These are phyloP conservation scores for Chloris gayana DNA, from an alignment of 176 grass and related monocot species.

Conservation along the genomic window DNA sequence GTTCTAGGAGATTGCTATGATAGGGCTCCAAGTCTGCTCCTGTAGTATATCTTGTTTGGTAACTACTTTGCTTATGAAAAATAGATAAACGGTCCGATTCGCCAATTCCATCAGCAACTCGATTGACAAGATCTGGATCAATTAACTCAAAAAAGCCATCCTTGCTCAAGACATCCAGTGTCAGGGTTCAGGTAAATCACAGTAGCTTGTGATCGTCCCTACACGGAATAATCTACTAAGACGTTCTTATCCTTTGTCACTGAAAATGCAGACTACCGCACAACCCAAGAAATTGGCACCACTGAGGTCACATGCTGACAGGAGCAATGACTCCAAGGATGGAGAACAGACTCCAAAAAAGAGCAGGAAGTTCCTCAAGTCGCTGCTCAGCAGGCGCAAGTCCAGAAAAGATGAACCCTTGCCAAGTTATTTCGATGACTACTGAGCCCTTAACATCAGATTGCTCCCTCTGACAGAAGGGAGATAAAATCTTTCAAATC, in stretches of 20 bases:
- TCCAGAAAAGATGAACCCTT: slow-evolving; percentile 85
- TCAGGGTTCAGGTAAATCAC: slow-evolving; percentile 72
- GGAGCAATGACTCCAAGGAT: slow-evolving; percentile 53
- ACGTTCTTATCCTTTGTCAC: slow-evolving; percentile 16
- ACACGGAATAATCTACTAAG: neutral
- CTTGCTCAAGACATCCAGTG: slow-evolving; percentile 78
- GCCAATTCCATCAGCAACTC: slow-evolving; percentile 37
- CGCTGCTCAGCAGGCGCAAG: slow-evolving; percentile 85
- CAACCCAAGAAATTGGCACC: slow-evolving; percentile 67
- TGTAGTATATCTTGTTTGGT: neutral
- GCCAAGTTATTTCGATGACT: slow-evolving; percentile 73
- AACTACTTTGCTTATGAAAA: neutral
- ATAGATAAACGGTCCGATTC: slow-evolving; percentile 72
- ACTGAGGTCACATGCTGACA: slow-evolving; percentile 60
- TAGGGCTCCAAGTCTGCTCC: neutral
- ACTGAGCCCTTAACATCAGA: slow-evolving; percentile 35
- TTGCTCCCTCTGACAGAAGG: neutral
- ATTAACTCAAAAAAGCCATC: slow-evolving; percentile 61
- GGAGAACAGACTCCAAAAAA: slow-evolving; percentile 71
- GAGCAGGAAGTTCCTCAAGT: slow-evolving; percentile 79
- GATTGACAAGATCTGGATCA: slow-evolving; percentile 62
- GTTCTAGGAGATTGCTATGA: neutral
- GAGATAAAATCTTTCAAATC: neutral
- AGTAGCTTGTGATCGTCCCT: neutral
- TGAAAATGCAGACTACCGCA: slow-evolving; percentile 38